phyloP scores from a whole-genome alignment of 768 basidiomycete species.

The Trametes cubensis region DNA sequence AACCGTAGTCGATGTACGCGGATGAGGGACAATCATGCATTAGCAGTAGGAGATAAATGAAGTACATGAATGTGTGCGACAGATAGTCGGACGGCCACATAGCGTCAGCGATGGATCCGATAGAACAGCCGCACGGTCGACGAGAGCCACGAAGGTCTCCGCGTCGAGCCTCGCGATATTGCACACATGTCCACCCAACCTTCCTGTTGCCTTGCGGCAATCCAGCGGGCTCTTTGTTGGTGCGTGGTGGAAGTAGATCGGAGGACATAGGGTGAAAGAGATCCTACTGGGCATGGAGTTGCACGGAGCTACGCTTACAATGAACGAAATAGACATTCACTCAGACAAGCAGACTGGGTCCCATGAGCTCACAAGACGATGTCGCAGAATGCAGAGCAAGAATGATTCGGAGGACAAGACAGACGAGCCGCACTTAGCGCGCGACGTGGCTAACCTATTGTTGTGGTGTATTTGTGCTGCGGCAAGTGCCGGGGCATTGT shows the following conservation, averaged over 20 bases:
- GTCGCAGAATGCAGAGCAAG: neutral
- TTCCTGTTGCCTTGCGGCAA: constrained; percentile 19
- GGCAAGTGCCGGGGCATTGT: constrained; percentile 21
- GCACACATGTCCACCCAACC: constrained; percentile 25
- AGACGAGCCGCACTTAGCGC: neutral
- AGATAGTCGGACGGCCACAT: constrained; percentile 15
- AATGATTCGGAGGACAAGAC: constrained; percentile 2
- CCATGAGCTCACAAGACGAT: too few relatives aligned
- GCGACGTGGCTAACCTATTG: neutral
- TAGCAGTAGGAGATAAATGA: too few relatives aligned
- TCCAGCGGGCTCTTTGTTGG: constrained; percentile 25
- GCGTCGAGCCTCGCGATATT: constrained; percentile 9
- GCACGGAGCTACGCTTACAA: too few relatives aligned
- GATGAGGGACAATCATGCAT: neutral
- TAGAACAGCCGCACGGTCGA: constrained; percentile 20
- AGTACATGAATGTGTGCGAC: constrained; percentile 8
- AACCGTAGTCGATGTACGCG: too few relatives aligned
- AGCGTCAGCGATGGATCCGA: constrained; percentile 10
- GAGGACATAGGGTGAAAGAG: too few relatives aligned
- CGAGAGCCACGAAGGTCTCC: neutral
- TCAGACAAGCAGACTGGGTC: too few relatives aligned
- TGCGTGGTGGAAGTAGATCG: neutral
- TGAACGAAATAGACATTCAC: too few relatives aligned
- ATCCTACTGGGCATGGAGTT: too few relatives aligned
- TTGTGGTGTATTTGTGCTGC: constrained; percentile 21